Base-by-base conservation (phyloP, 345 rosid genomes). In the Populus euphratica region DNA sequence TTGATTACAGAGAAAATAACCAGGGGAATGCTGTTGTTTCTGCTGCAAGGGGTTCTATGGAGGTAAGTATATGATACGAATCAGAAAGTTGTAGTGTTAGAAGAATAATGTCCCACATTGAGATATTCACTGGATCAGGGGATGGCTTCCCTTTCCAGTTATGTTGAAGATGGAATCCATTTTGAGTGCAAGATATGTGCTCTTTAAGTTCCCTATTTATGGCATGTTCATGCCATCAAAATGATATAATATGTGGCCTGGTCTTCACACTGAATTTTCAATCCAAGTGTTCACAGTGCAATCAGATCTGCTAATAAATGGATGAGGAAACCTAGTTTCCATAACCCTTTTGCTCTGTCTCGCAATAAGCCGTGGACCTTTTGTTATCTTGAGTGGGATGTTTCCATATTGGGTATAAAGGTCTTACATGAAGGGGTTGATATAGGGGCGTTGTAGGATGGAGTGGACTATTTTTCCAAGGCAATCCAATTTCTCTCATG, bases 1-100 rank as follows among this genome's bases (percentile, higher is more conserved):
- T 92, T 85, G 96, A 90, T 77, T 93, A 90, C 78, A 87, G 90
- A 84, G 78, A 35, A 70, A 86, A 87, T 84, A 87, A 85, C 69
- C 85, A 75, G 70, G 89, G 82, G 71, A 72, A 77, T 77, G 90
- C 88, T 77, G 81, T 78, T 70, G 79, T 86, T 78, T 85, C 90
- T n/a, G 76, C 84, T 35, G 84, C 94, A 66, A 75, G 87, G 83
- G 86, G 81, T 78, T 87, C 95, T 77, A 82, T 81, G 91, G 93
- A 90, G 91, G 99, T 93, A 77, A 86, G 89, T 54, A 71, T 74
- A 44, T 31, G 47, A 35, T 64, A 41, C 66, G 65, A 29, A 31
- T 71, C 38, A 21, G 5, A 76, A 73, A 62, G 66, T 49, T 17
- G 33, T 65, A 29, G 27, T 33, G 18, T 6, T 11, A 47, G 36